Evolutionary conservation across 371 early-diverging fungal genomes (phyloP).

Genomic region (Funneliformis caledonium): DNA sequence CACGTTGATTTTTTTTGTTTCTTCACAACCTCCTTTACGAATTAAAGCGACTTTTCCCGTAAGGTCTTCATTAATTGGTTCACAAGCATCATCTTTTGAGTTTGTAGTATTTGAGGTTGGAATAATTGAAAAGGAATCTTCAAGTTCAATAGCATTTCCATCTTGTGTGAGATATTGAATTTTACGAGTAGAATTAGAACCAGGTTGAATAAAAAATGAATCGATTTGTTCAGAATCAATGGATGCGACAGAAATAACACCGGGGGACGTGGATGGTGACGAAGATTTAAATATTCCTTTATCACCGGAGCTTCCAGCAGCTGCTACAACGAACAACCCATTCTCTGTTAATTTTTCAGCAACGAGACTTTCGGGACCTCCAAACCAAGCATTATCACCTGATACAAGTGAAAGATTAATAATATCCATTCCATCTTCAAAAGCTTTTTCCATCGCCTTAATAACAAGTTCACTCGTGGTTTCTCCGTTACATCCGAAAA

Average conservation of each 20-base stretch:
- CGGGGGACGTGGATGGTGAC: slow-evolving; percentile 65
- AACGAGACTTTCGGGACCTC: slow-evolving; percentile 52
- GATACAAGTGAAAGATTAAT: slow-evolving; percentile 75
- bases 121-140: neutral
- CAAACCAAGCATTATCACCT: slow-evolving; percentile 54
- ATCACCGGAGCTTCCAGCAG: slow-evolving; percentile 76
- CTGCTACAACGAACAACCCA: slow-evolving; percentile 58
- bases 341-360: slow-evolving; percentile 50
- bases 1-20: slow-evolving; percentile 53
- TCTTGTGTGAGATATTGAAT: neutral
- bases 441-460: slow-evolving; percentile 64
- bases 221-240: slow-evolving; percentile 60
- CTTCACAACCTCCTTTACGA: slow-evolving; percentile 64
- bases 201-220: slow-evolving; percentile 43
- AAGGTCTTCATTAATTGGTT: slow-evolving; percentile 32
- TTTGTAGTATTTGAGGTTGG: neutral
- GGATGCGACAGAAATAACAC: slow-evolving; percentile 71
- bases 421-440: slow-evolving; percentile 64
- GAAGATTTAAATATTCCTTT: slow-evolving; percentile 66
- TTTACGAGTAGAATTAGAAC: slow-evolving; percentile 33
- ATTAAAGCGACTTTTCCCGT: slow-evolving; percentile 61
- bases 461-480: slow-evolving; percentile 67
- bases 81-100: neutral
- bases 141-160: too few species aligned
- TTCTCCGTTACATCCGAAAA: slow-evolving; percentile 68